Conservation (phyloP, 495 filamentous ascomycete genomes). For the Pseudoneurospora amorphoporcata region DNA sequence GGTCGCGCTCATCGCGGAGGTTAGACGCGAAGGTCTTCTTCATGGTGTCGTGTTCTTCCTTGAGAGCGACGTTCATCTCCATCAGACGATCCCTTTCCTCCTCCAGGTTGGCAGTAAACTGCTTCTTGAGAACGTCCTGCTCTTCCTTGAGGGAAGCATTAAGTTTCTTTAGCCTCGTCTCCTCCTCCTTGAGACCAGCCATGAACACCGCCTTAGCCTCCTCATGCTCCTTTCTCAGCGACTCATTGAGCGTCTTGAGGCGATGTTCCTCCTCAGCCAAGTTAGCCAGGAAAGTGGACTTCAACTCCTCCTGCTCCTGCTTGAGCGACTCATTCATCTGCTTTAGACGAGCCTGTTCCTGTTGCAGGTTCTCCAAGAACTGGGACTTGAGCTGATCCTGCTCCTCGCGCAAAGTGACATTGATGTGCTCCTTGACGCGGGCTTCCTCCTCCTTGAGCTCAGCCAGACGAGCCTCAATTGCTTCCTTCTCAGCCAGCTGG, state of each 20-base stretch:
- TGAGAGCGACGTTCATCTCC: slow-evolving; percentile 35
- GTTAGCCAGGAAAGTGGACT: slow-evolving; percentile 4
- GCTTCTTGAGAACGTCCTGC: slow-evolving; percentile 15
- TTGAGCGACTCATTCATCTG: slow-evolving; percentile 5
- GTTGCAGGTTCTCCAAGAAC: slow-evolving; percentile 15
- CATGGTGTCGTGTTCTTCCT: slow-evolving; percentile 63
- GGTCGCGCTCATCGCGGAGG: slow-evolving; percentile 58
- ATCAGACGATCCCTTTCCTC: slow-evolving; percentile 19
- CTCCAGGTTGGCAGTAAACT: slow-evolving; percentile 10
- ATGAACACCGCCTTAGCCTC: slow-evolving; percentile 11
- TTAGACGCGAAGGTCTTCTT: slow-evolving; percentile 58
- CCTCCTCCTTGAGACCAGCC: slow-evolving; percentile 43
- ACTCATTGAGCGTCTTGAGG: slow-evolving; percentile 2
- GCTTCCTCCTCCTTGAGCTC: slow-evolving; percentile 35
- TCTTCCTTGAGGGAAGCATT: slow-evolving; percentile 18
- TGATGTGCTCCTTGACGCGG: slow-evolving; percentile 28
- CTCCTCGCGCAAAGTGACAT: slow-evolving; percentile 45
- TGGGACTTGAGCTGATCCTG: slow-evolving; percentile 18
- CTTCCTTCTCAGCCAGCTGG: slow-evolving; percentile 63
- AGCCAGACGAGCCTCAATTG: slow-evolving; percentile 63
- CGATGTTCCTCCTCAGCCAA: slow-evolving; percentile 9
- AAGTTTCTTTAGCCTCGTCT: slow-evolving; percentile 42
- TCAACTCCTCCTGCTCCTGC: slow-evolving; percentile 8
- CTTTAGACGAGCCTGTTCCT: slow-evolving; percentile 18
- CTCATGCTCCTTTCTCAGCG: slow-evolving; percentile 6